These are phyloP conservation scores for Paramecium bursaria DNA, from an alignment of 73 alveolate genomes.

Conservation along the genomic window DNA sequence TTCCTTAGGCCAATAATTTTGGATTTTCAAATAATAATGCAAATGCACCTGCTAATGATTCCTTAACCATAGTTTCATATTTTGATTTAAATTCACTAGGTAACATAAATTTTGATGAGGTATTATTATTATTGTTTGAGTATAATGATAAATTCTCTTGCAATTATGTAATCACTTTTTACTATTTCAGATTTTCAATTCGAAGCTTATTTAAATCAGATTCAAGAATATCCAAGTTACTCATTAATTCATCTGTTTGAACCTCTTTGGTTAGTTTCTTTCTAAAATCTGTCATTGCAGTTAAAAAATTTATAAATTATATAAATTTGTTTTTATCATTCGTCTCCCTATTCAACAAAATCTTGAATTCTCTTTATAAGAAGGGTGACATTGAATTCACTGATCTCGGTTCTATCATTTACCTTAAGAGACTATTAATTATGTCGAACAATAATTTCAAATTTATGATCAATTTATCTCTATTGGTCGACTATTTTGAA, in stretches of 20 bases:
- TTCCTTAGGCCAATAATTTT: conserved; percentile 31
- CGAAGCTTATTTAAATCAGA: conserved; percentile 33
- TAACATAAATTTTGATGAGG: conserved; percentile 63
- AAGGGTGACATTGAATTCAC: no score
- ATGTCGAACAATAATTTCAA: no score
- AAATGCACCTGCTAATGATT: conserved; percentile 51
- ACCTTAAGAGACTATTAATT: no score
- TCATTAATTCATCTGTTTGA: conserved; percentile 31
- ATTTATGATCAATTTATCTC: no score
- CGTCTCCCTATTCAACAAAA: no score
- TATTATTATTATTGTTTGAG: conserved; percentile 23
- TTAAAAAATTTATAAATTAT: no score
- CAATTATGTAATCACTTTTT: conserved; percentile 15
- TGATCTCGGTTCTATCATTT: no score
- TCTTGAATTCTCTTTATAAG: no score
- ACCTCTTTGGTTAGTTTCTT: no score
- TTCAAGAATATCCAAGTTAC: conserved; percentile 16
- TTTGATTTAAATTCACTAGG: conserved; percentile 63
- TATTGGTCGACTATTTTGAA: no score
- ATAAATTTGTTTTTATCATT: no score
- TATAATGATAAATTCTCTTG: conserved; percentile 44
- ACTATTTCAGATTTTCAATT: conserved; percentile 26
- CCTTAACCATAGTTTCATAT: conserved; percentile 58
- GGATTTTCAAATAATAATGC: conserved; percentile 50
- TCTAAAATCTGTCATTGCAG: no score